Conservation (phyloP, 345 rosid genomes). For the Theobroma cacao region DNA sequence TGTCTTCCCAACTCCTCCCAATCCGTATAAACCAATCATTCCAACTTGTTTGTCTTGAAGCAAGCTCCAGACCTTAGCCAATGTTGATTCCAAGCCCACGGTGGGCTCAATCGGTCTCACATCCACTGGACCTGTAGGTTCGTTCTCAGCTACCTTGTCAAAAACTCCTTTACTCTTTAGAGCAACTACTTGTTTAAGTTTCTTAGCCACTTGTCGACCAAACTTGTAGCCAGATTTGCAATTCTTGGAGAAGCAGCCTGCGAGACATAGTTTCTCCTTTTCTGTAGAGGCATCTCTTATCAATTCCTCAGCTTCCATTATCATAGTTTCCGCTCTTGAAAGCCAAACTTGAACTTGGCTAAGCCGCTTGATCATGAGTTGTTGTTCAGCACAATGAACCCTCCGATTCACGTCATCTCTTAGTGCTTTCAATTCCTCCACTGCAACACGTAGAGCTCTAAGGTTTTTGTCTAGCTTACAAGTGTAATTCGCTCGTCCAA, state of each 20-base stretch:
- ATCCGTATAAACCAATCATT: slow-evolving; percentile 6
- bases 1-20: slow-evolving; percentile 17
- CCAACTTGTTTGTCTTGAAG: neutral
- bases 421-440: slow-evolving; percentile 25
- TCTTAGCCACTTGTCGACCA: slow-evolving; percentile 27
- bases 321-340: slow-evolving; percentile 22
- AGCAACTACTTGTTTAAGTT: slow-evolving; percentile 23
- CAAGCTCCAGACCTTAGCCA: neutral
- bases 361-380: slow-evolving; percentile 25
- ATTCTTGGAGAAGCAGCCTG: neutral
- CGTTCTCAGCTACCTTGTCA: slow-evolving; percentile 15
- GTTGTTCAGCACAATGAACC: slow-evolving; percentile 32
- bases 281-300: neutral
- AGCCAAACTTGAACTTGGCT: slow-evolving; percentile 31
- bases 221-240: slow-evolving; percentile 1
- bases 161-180: slow-evolving; percentile 30
- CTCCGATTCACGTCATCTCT: slow-evolving; percentile 25
- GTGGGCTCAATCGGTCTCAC: neutral
- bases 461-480: neutral
- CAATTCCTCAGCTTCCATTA: slow-evolving; percentile 31
- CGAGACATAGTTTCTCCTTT: slow-evolving; percentile 12
- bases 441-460: neutral
- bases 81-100: neutral
- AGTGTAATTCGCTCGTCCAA: neutral
- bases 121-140: neutral